Percentiles rank a stretch among this genome's conserved stretches.
phyloP scores from a whole-genome alignment of 257 asterid species.

The Paulownia fortunei region DNA sequence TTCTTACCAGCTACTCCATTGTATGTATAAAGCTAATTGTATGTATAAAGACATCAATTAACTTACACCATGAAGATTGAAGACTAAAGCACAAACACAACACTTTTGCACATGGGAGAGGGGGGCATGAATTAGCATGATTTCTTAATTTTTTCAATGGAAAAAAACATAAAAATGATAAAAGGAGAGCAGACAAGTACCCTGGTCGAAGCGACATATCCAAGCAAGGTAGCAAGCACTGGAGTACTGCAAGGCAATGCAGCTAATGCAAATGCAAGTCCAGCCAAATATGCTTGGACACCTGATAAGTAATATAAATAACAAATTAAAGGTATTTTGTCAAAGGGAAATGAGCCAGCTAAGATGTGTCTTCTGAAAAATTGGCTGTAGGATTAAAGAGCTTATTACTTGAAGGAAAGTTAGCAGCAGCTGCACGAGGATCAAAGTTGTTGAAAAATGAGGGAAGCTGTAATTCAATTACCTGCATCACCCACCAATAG shows the following conservation, averaged over 20 bases:
- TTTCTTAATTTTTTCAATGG: neutral
- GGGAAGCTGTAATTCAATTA: constrained; percentile 86
- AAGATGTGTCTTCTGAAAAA: neutral
- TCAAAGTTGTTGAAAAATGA: constrained; percentile 88
- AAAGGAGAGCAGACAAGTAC: constrained; percentile 42
- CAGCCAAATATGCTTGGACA: constrained; percentile 95
- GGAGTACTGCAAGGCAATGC: constrained; percentile 98
- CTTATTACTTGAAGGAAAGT: constrained; percentile 78
- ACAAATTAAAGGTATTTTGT: neutral
- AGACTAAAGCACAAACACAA: neutral
- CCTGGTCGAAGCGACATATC: constrained; percentile 90
- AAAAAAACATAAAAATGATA: neutral
- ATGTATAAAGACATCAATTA: neutral
- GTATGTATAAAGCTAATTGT: neutral
- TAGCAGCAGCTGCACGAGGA: constrained; percentile 93
- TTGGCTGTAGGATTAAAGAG: constrained; percentile 11
- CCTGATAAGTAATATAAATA: constrained; percentile 48
- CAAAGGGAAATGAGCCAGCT: constrained; percentile 1
- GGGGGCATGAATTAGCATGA: too few species aligned
- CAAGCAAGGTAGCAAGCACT: constrained; percentile 89
- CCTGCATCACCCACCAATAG: constrained; percentile 61
- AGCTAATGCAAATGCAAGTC: constrained; percentile 97
- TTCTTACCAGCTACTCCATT: neutral
- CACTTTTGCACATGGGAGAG: neutral
- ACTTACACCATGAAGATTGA: constrained; percentile 2